A percentile compares a stretch with the other conserved stretches of the same genome.
These are phyloP conservation scores for Clonostachys rosea DNA, from an alignment of 2,329 filamentous ascomycete genomes.

Conservation along the genomic window DNA sequence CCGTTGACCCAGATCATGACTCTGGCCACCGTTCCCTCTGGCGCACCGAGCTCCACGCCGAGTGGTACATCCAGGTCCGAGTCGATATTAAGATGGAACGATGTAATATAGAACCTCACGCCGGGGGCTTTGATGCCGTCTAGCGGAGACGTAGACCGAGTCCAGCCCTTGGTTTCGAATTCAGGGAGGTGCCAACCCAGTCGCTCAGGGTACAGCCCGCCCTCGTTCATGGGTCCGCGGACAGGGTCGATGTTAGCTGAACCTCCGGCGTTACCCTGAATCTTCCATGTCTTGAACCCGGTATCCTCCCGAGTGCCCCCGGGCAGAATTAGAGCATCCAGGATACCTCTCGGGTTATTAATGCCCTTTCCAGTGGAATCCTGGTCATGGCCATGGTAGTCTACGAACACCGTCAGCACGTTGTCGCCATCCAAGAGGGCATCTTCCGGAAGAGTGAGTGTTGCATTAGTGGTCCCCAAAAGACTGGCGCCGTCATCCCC, in stretches of 20 bases:
- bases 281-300: slow-evolving; percentile 49
- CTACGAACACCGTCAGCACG: slow-evolving; percentile 62
- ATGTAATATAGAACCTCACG: slow-evolving; percentile 48
- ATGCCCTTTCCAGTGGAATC: slow-evolving; percentile 51
- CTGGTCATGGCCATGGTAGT: slow-evolving; percentile 65
- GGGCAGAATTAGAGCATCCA: slow-evolving; percentile 40
- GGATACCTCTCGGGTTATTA: slow-evolving; percentile 44
- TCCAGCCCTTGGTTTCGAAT: slow-evolving; percentile 39
- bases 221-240: slow-evolving; percentile 56
- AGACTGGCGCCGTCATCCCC: slow-evolving; percentile 34
- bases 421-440: slow-evolving; percentile 42
- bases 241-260: slow-evolving; percentile 52
- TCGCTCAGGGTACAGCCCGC: slow-evolving; percentile 49
- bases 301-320: slow-evolving; percentile 35
- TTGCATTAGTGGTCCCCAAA: not conserved
- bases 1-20: slow-evolving; percentile 65
- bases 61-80: slow-evolving; percentile 49
- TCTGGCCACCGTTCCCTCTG: slow-evolving; percentile 24
- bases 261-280: slow-evolving; percentile 58
- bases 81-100: slow-evolving; percentile 49
- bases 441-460: slow-evolving; percentile 20
- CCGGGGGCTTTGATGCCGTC: slow-evolving; percentile 37
- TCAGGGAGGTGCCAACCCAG: slow-evolving; percentile 52
- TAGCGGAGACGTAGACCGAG: slow-evolving; percentile 32
- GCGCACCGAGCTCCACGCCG: slow-evolving; percentile 45